Conservation (phyloP, 176 grass and related monocot genomes). For the Saccharum spontaneum region DNA sequence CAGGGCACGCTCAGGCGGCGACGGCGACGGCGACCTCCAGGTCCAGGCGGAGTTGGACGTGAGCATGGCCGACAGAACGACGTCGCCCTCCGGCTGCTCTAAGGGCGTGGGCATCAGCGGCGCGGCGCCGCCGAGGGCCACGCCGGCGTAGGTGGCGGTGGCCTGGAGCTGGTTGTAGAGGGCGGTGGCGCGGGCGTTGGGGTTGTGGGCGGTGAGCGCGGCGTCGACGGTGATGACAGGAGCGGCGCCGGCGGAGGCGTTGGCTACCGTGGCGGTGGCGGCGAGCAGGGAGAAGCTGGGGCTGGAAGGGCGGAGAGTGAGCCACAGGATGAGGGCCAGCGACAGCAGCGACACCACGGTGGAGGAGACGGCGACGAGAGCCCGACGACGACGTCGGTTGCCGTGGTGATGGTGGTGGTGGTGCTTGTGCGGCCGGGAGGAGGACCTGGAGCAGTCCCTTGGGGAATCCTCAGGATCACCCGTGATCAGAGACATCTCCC, state of each 20-base stretch:
- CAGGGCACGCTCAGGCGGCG: conserved; percentile 16
- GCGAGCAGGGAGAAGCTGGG: conserved; percentile 64
- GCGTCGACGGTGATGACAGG: conserved; percentile 37
- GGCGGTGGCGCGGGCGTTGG: conserved; percentile 61
- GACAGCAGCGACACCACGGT: conserved; percentile 40
- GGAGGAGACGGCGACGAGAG: conserved; percentile 29
- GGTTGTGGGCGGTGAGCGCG: conserved; percentile 60
- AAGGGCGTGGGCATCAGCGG: conserved; percentile 43
- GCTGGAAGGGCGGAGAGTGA: conserved; percentile 58
- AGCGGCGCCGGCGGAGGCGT: neutral
- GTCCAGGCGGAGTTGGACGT: neutral
- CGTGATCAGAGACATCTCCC: conserved; percentile 41
- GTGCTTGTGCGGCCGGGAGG: neutral
- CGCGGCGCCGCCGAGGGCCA: conserved; percentile 29
- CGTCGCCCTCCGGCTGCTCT: conserved; percentile 47
- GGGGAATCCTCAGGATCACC: conserved; percentile 40
- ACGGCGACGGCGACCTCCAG: neutral
- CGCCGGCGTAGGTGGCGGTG: conserved; percentile 54
- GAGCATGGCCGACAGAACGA: conserved; percentile 40
- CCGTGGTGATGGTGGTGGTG: conserved; percentile 3
- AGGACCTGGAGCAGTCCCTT: conserved; percentile 42
- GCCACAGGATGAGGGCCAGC: conserved; percentile 60
- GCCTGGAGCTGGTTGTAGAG: conserved; percentile 61
- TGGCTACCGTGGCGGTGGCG: conserved; percentile 30
- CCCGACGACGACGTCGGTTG: neutral